These are phyloP conservation scores for Millerozyma acaciae DNA, from an alignment of 805 yeast species.

Conservation along the genomic window DNA sequence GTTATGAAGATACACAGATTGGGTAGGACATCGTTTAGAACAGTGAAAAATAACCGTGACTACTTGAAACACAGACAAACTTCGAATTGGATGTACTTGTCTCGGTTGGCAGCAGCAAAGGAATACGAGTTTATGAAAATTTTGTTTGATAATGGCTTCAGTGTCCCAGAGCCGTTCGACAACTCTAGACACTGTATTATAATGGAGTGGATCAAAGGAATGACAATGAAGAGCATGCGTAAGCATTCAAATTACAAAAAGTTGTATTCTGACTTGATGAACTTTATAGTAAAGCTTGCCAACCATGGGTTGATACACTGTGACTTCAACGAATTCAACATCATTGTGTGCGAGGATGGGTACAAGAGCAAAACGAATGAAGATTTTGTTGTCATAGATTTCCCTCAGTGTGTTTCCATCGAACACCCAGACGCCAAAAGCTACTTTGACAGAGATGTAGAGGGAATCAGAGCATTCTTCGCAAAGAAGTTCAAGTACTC, in stretches of 20 bases:
- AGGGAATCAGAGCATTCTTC: slow-evolving; percentile 83
- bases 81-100: slow-evolving; percentile 88
- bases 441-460: slow-evolving; percentile 89
- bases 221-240: slow-evolving; percentile 79
- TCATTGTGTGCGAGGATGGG: slow-evolving; percentile 70
- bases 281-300: slow-evolving; percentile 76
- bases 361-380: slow-evolving; percentile 46
- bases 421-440: slow-evolving; percentile 85
- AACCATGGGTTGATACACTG: slow-evolving; percentile 92
- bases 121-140: slow-evolving; percentile 87
- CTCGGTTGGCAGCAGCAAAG: slow-evolving; percentile 85
- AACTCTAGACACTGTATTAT: slow-evolving; percentile 86
- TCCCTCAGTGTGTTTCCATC: slow-evolving; percentile 95
- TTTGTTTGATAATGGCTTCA: slow-evolving; percentile 68
- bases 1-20: slow-evolving; percentile 89
- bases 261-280: slow-evolving; percentile 82
- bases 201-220: slow-evolving; percentile 90
- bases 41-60: slow-evolving; percentile 92
- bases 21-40: slow-evolving; percentile 89
- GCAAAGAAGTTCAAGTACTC: slow-evolving; percentile 69
- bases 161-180: slow-evolving; percentile 87
- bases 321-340: slow-evolving; percentile 96
- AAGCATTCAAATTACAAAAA: slow-evolving; percentile 66
- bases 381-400: slow-evolving; percentile 90
- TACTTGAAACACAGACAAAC: slow-evolving; percentile 73